Base-by-base conservation (phyloP, 305 asterid species). In the Plantago coronopus region DNA sequence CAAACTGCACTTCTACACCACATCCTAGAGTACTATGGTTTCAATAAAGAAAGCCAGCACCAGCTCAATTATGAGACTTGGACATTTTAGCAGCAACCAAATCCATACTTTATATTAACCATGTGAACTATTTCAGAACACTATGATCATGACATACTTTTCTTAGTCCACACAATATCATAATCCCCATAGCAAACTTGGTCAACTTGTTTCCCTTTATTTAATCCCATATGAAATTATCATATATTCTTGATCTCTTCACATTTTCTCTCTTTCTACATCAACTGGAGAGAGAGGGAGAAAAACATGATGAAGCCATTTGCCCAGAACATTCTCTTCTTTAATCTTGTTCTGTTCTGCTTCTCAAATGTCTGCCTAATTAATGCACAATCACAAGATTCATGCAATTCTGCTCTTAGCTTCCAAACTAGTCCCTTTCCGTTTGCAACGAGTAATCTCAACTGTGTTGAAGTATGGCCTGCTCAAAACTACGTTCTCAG, bases 401-500 rank as follows among this genome's bases (percentile, higher is more conserved):
- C 96, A 12, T 90, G 97, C 64, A 66, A 5, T 55, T 49, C 86
- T 27, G 76, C 70, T 51, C 75, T 81, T 74, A 65, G 49, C 54
- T 73, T 79, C 63, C 60, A 58, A 54, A 17, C 14, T 14, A 14
- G 1, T 7, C 60, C 68, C 22, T 61, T 79, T 27, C 81, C 84
- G 25, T 90, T 90, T 31, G 84, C 81, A 38, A 62, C 91, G 2
- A 7, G 83, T 56, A 73, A 87, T 38, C 84, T 85, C 65, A 69
- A 48, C 4, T 90, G 97, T 66, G 76, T 75, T 57, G 1, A 71
- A 0, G 95, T 80, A 0, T 90, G 97, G 97, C 4, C 7, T 45
- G 37, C 83, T 21, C 77, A 90, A 47, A 59, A 73, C 68, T 87
- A 69, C 83, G 69, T 80, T 59, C 95, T 90, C 73, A 68, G 97